Base-by-base conservation (phyloP, 2,329 filamentous ascomycete genomes). In the Penicillium sclerotiorum region DNA sequence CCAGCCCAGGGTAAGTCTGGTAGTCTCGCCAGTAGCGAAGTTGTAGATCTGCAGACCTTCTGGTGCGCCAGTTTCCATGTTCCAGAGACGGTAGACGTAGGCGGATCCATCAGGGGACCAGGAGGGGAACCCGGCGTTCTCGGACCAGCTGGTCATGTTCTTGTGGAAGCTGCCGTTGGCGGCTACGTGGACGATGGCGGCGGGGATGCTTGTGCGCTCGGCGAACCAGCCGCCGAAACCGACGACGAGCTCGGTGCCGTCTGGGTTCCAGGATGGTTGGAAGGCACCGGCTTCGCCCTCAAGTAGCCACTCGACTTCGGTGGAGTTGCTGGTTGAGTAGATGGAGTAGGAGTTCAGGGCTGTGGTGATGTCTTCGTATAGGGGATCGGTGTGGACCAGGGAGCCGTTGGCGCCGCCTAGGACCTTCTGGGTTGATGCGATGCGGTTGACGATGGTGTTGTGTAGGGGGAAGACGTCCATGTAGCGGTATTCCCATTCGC, bases 401-500 rank as follows among this genome's bases (percentile, higher is more conserved):
- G 42, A 45, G 30, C 42, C 42, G 17, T 45, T 49, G 22, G 67
- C 69, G 44, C 71, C 72, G 17, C 42, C 42, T 13, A 45, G 33
- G 22, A 45, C 32, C 51, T 76, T 75, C 49, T 73, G 62, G 0
- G 73, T 76, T 20, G 69, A 68, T 15, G 65, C 69, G 0, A 74
- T 58, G 4, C 48, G 60, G 45, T 65, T 18, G 50, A 47, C 33
- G 8, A 37, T 21, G 4, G 22, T 27, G 42, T 45, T 35, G 33
- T 45, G 42, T 9, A 15, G 4, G n/a, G 74, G 73, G 59, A 77
- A 76, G 1, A 77, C 71, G 36, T 77, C 74, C 39, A 66, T 73
- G 64, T 72, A 73, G 28, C 71, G 70, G 52, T 75, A 76, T 12
- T 75, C 73, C 68, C 68, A 76, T 5, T 73, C 68, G 5, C 37